phyloP scores from a whole-genome alignment of 225 moss, liverwort and hornwort species.

The Ulota crispa region DNA sequence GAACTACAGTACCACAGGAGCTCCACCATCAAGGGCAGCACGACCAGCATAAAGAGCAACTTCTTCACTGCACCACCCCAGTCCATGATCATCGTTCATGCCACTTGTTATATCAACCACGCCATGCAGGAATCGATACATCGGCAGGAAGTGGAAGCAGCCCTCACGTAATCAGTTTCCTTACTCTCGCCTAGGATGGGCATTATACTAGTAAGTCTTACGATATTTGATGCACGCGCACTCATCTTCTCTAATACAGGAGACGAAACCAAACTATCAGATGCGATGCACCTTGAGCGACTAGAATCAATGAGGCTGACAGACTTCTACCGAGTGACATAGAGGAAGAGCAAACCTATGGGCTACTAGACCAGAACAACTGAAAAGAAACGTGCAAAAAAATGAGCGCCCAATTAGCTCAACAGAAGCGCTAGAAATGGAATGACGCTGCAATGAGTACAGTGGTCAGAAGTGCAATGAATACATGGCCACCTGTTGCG shows the following conservation, averaged over 20 bases:
- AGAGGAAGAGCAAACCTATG: not conserved
- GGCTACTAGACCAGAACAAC: not conserved
- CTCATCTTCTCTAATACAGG: not conserved
- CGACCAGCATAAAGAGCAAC: constrained; percentile 75
- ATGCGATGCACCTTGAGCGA: not conserved
- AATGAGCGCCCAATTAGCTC: not conserved
- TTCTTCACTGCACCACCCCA: constrained; percentile 53
- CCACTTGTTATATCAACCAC: not conserved
- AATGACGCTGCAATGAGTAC: not conserved
- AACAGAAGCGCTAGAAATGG: not conserved
- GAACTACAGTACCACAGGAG: constrained; percentile 58
- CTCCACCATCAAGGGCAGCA: constrained; percentile 80
- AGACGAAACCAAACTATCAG: not conserved
- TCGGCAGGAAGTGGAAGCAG: not conserved
- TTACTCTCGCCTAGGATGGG: not conserved
- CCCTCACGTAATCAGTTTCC: not conserved
- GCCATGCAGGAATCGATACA: not conserved
- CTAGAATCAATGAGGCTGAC: not conserved
- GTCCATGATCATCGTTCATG: not conserved
- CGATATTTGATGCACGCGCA: not conserved
- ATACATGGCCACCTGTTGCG: not conserved
- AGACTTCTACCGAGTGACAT: too few relatives aligned
- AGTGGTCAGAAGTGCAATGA: not conserved
- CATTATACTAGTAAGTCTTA: not conserved
- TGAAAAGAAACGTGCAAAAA: not conserved